Percentiles rank a stretch among this genome's conserved stretches.
These are phyloP conservation scores for Solidago caesia DNA, from an alignment of 129 eudicot genomes.

Conservation along the genomic window DNA sequence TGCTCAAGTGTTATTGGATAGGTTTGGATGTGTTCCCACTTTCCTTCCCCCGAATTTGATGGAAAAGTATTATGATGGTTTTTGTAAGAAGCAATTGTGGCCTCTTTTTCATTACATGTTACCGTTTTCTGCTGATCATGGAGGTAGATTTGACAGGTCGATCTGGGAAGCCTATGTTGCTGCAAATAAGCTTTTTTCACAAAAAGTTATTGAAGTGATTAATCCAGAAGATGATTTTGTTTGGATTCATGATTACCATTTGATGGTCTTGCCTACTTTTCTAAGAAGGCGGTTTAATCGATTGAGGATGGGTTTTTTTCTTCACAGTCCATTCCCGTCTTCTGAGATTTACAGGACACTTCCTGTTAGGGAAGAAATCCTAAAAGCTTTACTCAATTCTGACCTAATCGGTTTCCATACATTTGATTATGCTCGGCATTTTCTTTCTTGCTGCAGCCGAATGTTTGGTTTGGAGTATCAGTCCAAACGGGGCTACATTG, in stretches of 20 bases:
- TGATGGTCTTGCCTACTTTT: slow-evolving; percentile 74
- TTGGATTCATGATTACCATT: slow-evolving; percentile 83
- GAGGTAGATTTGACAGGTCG: slow-evolving; percentile 65
- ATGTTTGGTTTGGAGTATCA: slow-evolving; percentile 83
- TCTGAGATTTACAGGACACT: slow-evolving; percentile 81
- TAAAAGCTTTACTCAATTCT: slow-evolving; percentile 62
- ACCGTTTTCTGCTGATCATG: slow-evolving; percentile 67
- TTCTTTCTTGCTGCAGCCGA: slow-evolving; percentile 78
- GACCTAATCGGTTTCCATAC: slow-evolving; percentile 82
- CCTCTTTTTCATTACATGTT: slow-evolving; percentile 77
- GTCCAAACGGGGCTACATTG: slow-evolving; percentile 74
- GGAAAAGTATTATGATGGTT: slow-evolving; percentile 62
- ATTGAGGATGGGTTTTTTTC: slow-evolving; percentile 77
- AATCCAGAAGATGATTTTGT: slow-evolving; percentile 76
- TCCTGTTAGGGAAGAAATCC: slow-evolving; percentile 79
- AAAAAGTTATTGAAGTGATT: slow-evolving; percentile 75
- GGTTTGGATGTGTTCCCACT: slow-evolving; percentile 66
- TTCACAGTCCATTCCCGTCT: slow-evolving; percentile 79
- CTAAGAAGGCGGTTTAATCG: slow-evolving; percentile 72
- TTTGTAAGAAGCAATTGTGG: slow-evolving; percentile 77
- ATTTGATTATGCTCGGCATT: slow-evolving; percentile 76
- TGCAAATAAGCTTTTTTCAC: slow-evolving; percentile 60
- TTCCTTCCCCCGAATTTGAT: slow-evolving; percentile 60
- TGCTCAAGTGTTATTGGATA: slow-evolving; percentile 56
- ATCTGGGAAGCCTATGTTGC: slow-evolving; percentile 77